Base-by-base conservation (phyloP, 305 asterid species). In the Striga hermonthica region DNA sequence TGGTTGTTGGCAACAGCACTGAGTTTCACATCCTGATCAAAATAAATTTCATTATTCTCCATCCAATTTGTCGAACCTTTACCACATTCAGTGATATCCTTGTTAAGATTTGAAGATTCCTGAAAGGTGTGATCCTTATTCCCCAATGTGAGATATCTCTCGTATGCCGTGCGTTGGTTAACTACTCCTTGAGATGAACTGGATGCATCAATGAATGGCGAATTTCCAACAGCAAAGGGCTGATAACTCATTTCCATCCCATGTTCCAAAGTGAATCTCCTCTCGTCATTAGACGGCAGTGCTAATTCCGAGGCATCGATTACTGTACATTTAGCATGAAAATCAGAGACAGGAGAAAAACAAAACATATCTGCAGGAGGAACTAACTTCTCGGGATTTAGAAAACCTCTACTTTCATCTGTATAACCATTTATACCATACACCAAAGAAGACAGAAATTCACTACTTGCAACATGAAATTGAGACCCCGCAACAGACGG, bases 121-220 rank as follows among this genome's bases (percentile, higher is more conserved):
- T 68, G 63, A 57, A 6, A 64, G 47, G 60, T 65, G 35, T 64
- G 78, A 56, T 74, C 68, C 75, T 73, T 76, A 44, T 70, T 74
- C 64, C 28, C 66, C n/a, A 45, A 8, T 7, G 38, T 41, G 11
- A 57, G 73, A 64, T 70, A 72, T 15, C 62, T 76, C 48, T 72
- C 81, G 67, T 43, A 78, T 22, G 31, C 31, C 31, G 31, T 2
- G 31, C 31, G 31, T 22, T 22, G 31, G 2, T 22, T 2, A 39
- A 39, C 44, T 62, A 68, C 57, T 28, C 71, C 76, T 31, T 57
- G 77, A 9, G 78, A 79, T 37, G 81, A 79, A 68, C 72, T 71
- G 52, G 80, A 70, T 66, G 68, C 65, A 68, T 66, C 81, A 66
- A 67, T 59, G 39, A 83, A 68, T 35, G 85, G 81, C 35, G 74